These are phyloP conservation scores for Trichoderma citrinoviride DNA, from an alignment of 2,329 filamentous ascomycete species.

Conservation along the genomic window DNA sequence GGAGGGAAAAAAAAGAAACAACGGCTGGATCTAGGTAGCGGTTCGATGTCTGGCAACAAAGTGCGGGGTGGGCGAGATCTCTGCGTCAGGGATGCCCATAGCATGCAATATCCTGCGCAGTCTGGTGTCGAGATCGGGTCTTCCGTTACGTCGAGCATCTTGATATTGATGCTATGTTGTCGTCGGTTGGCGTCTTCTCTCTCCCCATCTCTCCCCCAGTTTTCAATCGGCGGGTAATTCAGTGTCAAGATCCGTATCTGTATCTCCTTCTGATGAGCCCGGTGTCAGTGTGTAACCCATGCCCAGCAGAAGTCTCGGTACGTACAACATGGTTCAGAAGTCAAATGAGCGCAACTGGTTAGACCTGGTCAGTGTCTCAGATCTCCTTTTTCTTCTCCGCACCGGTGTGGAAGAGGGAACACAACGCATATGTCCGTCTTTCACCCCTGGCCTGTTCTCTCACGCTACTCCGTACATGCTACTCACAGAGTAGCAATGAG, in stretches of 20 bases:
- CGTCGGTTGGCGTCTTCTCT: neutral
- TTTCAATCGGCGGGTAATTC: neutral
- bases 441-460: neutral
- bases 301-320: neutral
- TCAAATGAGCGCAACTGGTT: neutral
- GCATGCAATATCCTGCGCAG: neutral
- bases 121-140: neutral
- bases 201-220: neutral
- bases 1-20: neutral
- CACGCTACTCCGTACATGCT: neutral
- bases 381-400: constrained; percentile 7
- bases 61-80: neutral
- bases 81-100: neutral
- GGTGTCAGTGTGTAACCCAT: constrained; percentile 1
- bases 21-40: neutral
- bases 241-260: neutral
- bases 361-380: constrained; percentile 9
- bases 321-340: neutral
- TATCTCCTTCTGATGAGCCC: neutral
- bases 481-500: neutral
- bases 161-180: neutral
- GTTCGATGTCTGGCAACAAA: neutral
- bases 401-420: constrained; percentile 5
- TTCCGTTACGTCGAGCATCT: neutral
- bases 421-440: neutral